Evolutionary conservation across 2,329 filamentous ascomycete species (phyloP).

Genomic region (Diplocarpon rosae): DNA sequence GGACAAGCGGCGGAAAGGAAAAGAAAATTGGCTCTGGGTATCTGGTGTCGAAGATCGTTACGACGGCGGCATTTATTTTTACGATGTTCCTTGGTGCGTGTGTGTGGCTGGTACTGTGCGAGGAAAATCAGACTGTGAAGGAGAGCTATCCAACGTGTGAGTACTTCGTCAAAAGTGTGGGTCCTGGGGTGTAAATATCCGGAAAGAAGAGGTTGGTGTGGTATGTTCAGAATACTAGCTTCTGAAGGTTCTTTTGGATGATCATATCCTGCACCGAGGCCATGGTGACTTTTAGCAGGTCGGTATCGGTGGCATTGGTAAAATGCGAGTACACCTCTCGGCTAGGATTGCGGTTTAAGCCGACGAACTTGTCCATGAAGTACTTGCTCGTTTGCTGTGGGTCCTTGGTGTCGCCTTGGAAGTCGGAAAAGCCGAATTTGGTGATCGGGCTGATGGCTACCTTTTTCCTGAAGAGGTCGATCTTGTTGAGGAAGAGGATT

Average conservation of each 20-base stretch:
- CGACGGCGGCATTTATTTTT: too few relatives aligned
- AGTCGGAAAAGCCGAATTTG: slow-evolving; percentile 67
- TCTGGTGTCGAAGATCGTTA: too few relatives aligned
- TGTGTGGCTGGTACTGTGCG: too few relatives aligned
- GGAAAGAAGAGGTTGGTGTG: too few relatives aligned
- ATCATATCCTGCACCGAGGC: slow-evolving; percentile 79
- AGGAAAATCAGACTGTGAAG: too few relatives aligned
- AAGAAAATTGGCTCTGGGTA: too few relatives aligned
- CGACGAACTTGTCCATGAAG: slow-evolving; percentile 71
- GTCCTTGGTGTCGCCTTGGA: slow-evolving; percentile 59
- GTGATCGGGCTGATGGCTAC: slow-evolving; percentile 59
- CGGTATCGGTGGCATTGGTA: slow-evolving; percentile 53
- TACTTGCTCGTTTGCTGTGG: slow-evolving; percentile 68
- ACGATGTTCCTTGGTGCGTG: too few relatives aligned
- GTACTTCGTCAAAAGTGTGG: too few relatives aligned
- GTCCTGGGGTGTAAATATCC: too few relatives aligned
- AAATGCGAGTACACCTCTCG: slow-evolving; percentile 49
- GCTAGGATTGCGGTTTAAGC: slow-evolving; percentile 53
- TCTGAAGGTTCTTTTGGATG: slow-evolving; percentile 72
- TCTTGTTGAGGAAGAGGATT: slow-evolving; percentile 81
- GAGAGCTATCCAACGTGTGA: too few relatives aligned
- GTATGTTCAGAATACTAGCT: slow-evolving; percentile 56
- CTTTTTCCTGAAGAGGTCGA: slow-evolving; percentile 75
- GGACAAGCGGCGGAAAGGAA: too few relatives aligned
- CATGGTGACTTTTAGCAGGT: slow-evolving; percentile 78